A percentile compares a stretch with the other conserved stretches of the same genome.
These are phyloP conservation scores for Gynandropsis gynandra DNA, from an alignment of 345 rosid species.

Conservation along the genomic window DNA sequence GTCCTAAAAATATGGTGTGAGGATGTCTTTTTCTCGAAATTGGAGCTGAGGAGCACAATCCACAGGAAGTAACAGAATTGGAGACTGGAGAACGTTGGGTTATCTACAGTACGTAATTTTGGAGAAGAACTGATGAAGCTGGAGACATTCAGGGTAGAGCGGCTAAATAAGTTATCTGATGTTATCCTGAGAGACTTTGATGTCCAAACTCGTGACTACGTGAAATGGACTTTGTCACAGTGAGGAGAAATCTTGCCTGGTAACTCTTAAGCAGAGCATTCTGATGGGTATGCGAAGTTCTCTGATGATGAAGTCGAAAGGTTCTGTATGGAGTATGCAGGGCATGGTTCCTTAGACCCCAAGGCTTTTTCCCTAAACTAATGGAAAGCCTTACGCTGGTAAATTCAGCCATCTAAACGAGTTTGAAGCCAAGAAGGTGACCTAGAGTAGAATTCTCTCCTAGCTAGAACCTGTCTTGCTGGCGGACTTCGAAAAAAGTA, in stretches of 20 bases:
- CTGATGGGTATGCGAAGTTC: slow-evolving; percentile 56
- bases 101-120: slow-evolving; percentile 42
- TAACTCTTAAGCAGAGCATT: slow-evolving; percentile 50
- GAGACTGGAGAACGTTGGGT: slow-evolving; percentile 24
- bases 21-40: slow-evolving; percentile 82
- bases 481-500: no score
- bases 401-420: slow-evolving; percentile 52
- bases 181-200: slow-evolving; percentile 83
- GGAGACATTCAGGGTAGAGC: slow-evolving; percentile 59
- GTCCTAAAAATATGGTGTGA: slow-evolving; percentile 79
- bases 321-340: slow-evolving; percentile 66
- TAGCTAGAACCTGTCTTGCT: no score
- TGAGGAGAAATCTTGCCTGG: slow-evolving; percentile 71
- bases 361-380: slow-evolving; percentile 67
- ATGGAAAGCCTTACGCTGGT: slow-evolving; percentile 53
- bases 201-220: slow-evolving; percentile 61
- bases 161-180: slow-evolving; percentile 70
- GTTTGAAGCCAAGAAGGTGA: slow-evolving; percentile 55
- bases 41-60: slow-evolving; percentile 39
- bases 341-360: slow-evolving; percentile 79
- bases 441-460: slow-evolving; percentile 44
- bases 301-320: slow-evolving; percentile 51
- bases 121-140: slow-evolving; percentile 47
- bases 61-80: slow-evolving; percentile 25
- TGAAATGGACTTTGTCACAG: slow-evolving; percentile 59